Evolutionary conservation across 352 stramenopile species (phyloP).

Genomic region (Phytophthora niederhauseri): DNA sequence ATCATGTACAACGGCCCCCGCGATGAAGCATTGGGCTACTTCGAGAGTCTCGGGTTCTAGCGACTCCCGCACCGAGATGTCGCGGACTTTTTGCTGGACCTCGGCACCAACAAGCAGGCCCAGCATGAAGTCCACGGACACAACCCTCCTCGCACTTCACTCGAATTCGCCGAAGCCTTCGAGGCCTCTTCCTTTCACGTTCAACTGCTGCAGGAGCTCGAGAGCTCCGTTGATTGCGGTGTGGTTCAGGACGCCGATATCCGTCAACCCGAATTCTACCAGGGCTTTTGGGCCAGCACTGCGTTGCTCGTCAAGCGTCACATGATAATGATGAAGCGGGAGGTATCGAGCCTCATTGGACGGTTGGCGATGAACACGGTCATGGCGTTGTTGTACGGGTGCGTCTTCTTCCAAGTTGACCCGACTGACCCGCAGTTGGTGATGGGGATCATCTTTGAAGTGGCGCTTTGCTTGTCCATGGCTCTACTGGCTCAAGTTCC

Average conservation of each 20-base stretch:
- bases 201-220: too few relatives aligned
- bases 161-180: slow-evolving; percentile 18
- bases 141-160: slow-evolving; percentile 8
- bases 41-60: slow-evolving; percentile 23
- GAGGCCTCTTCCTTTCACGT: not conserved
- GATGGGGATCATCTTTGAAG: slow-evolving; percentile 28
- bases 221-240: too few relatives aligned
- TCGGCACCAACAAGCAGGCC: slow-evolving; percentile 48
- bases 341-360: slow-evolving; percentile 18
- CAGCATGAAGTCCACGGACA: slow-evolving; percentile 31
- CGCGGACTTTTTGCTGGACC: slow-evolving; percentile 58
- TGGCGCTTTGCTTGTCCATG: slow-evolving; percentile 22
- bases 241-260: not conserved
- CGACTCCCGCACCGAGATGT: slow-evolving; percentile 42
- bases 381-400: slow-evolving; percentile 23
- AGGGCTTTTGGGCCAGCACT: slow-evolving; percentile 26
- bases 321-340: slow-evolving; percentile 14
- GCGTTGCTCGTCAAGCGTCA: slow-evolving; percentile 20
- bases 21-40: slow-evolving; percentile 8
- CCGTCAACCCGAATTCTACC: slow-evolving; percentile 19
- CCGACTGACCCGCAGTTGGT: slow-evolving; percentile 14
- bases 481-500: slow-evolving; percentile 17
- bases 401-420: slow-evolving; percentile 32
- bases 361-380: slow-evolving; percentile 24
- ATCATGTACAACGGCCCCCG: slow-evolving; percentile 23